phyloP scores from a whole-genome alignment of 176 grass and related monocot genomes.

The Aegilops longissima region DNA sequence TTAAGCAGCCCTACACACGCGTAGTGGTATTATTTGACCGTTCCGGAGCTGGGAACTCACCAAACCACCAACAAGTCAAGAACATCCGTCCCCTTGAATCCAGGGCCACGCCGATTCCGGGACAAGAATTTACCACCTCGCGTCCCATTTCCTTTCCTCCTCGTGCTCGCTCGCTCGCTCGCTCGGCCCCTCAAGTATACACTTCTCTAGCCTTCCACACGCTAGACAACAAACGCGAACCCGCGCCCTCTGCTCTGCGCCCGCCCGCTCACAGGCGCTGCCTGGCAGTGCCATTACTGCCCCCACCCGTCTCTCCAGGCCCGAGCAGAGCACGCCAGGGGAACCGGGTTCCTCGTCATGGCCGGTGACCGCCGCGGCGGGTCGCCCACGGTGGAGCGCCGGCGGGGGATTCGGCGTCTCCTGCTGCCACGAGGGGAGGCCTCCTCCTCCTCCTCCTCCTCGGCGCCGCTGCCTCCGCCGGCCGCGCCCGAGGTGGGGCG shows the following conservation, averaged over 20 bases:
- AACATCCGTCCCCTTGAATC: slow-evolving; percentile 36
- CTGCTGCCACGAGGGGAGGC: slow-evolving; percentile 38
- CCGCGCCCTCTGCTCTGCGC: not conserved
- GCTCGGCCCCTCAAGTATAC: not conserved
- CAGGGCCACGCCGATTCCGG: slow-evolving; percentile 33
- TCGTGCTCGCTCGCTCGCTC: not conserved
- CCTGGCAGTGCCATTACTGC: slow-evolving; percentile 33
- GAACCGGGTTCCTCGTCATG: not conserved
- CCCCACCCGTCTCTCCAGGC: not conserved
- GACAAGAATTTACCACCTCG: slow-evolving; percentile 43
- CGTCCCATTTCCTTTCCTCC: not conserved
- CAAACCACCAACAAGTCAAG: not conserved
- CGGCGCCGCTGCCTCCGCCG: not conserved
- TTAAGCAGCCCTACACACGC: not conserved
- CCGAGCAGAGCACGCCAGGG: not conserved
- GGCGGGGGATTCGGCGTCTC: slow-evolving; percentile 50
- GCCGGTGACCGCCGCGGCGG: slow-evolving; percentile 21
- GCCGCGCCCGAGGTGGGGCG: slow-evolving; percentile 8
- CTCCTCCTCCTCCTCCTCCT: not conserved
- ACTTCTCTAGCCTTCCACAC: not conserved
- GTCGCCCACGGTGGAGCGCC: slow-evolving; percentile 40
- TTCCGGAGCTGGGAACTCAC: not conserved
- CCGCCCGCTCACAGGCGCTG: not conserved
- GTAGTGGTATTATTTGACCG: not conserved
- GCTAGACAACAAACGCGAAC: slow-evolving; percentile 2